Base-by-base conservation (phyloP, 345 rosid genomes). In the Populus euphratica region DNA sequence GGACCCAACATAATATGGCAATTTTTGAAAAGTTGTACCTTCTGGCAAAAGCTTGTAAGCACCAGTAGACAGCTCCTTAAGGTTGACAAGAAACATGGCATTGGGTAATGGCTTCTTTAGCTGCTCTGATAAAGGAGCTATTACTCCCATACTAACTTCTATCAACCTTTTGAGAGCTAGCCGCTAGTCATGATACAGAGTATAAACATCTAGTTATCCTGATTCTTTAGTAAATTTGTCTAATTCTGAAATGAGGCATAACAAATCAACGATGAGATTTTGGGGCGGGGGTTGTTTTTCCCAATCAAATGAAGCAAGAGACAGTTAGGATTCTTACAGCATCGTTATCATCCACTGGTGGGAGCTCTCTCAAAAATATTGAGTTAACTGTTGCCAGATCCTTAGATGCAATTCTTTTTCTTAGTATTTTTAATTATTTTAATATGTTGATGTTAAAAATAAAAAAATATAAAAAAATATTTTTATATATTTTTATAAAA, bases 381-480 rank as follows among this genome's bases (percentile, higher is more conserved):
- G 98, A 89, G 87, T 96, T 97, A 6, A 96, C 97, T 1, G 98
- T 93, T 41, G 99, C 98, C 65, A 96, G 90, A 81, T 96, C 99
- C 99, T 96, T 27, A 27, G 27, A 27, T 27, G 27, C 27, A 27
- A 27, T 27, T 27, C 27, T 27, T 27, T 2, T 29, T 29, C 2
- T 29, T 29, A 14, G 13, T 18, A 1, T 3, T 14, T 47, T 47
- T 12, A 29, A 29, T 29, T 29, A 29, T 29, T 8, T 38, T 38
- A 0, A 38, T 38, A 2, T 1, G 0, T 1, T 39, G 8, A 39
- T 8, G 2, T 9, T 0, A 39, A 39, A 36, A 39, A 39, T 39
- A 39, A 39, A 9, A 39, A 39, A 8, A 8, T 8, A 39, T 0
- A 39, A 39, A 39, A 39, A 8, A 38, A 8, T 0, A 39, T 39